Evolutionary conservation across 345 rosid genomes (phyloP).

Genomic region (Pugionium cornutum): DNA sequence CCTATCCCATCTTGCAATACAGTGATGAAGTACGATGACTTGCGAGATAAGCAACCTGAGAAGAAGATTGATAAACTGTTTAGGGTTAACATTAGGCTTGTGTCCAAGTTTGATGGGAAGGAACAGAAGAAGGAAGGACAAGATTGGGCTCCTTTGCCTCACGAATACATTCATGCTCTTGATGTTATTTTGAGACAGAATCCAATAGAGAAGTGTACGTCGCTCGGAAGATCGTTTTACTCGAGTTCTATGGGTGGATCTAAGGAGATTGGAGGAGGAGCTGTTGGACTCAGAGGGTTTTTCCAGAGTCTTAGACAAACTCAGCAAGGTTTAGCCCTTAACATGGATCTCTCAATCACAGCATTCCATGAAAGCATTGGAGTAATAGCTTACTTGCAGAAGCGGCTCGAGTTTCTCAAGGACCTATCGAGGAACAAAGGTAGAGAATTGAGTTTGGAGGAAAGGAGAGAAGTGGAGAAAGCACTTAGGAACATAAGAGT

Average conservation of each 20-base stretch:
- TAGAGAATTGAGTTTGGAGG: conserved; percentile 62
- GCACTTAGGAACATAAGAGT: conserved; percentile 75
- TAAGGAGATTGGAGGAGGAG: conserved; percentile 89
- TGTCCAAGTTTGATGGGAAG: conserved; percentile 81
- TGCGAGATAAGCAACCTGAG: conserved; percentile 55
- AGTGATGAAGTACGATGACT: conserved; percentile 36
- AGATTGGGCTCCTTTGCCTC: conserved; percentile 83
- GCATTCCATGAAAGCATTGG: conserved; percentile 95
- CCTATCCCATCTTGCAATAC: conserved; percentile 64
- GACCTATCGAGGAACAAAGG: conserved; percentile 74
- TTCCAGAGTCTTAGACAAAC: conserved; percentile 95
- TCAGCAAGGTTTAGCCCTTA: conserved; percentile 92
- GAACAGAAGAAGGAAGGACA: conserved; percentile 64
- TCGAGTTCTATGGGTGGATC: conserved; percentile 76
- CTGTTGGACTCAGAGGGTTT: conserved; percentile 86
- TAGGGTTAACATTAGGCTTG: conserved; percentile 69
- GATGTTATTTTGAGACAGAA: conserved; percentile 89
- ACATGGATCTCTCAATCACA: conserved; percentile 82
- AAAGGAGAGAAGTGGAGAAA: conserved; percentile 85
- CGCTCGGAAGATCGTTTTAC: conserved; percentile 77
- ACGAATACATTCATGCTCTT: conserved; percentile 86
- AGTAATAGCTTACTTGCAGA: conserved; percentile 83
- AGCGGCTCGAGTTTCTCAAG: conserved; percentile 73
- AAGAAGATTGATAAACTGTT: conserved; percentile 58
- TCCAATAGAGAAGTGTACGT: conserved; percentile 74